Base-by-base conservation (phyloP, 2,329 filamentous ascomycete genomes). In the Pestalotiopsis sp. region DNA sequence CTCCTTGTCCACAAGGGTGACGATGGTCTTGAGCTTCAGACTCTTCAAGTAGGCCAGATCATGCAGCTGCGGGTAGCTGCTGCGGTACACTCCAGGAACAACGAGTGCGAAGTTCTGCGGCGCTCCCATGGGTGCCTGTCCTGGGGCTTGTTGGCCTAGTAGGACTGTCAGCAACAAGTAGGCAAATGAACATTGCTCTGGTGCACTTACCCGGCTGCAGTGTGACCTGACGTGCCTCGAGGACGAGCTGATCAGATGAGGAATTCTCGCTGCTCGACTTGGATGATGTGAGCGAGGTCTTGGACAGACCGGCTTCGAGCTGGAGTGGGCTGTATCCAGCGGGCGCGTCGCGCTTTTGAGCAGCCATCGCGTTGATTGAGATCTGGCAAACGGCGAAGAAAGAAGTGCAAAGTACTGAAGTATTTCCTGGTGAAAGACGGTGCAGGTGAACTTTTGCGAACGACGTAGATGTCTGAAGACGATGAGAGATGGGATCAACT, bases 81-180 rank as follows among this genome's bases (percentile, higher is more conserved):
- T 95, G 66, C 95, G 89, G 78, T 93, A 97, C 36, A 98, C 85
- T 9, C 91, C 91, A 6, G 90, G 87, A 23, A 91, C 82, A 23
- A 97, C 91, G 36, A 89, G 82, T 20, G 92, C 93, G 79, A 95
- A 97, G 77, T 97, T 97, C 72, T 82, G 75, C 1, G 93, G 92
- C 5, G 31, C 25, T 66, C 12, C 12, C 25, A n/a, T 52, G 20
- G 27, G 25, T 31, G 60, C 17, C 5, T 68, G 58, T 63, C 39
- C 23, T 23, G 41, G 38, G 41, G 59, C 45, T 7, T 63, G 59
- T 45, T 41, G 25, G 14, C 20, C 66, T 68, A 13, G 66, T 9
- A 38, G 38, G 4, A 64, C 6, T 20, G 38, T 36, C 23, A 39
- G 31, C 23, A 64, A 52, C 39, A 23, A 27, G 20, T 49, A 7